Evolutionary conservation across 2,329 filamentous ascomycete species (phyloP).

Genomic region (Botrytis porri): DNA sequence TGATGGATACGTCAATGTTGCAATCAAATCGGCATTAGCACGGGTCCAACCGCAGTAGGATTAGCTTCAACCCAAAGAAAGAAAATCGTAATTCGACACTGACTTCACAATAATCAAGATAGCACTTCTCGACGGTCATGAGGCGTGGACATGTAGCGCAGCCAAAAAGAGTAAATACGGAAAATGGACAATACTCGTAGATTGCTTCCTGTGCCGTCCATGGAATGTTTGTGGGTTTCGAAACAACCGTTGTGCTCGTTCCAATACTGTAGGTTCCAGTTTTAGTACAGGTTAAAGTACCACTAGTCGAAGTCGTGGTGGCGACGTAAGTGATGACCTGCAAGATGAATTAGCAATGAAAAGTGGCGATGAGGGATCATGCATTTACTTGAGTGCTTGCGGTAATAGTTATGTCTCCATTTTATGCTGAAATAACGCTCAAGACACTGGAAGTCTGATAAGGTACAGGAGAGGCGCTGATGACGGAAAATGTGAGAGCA

Average conservation of each 20-base stretch:
- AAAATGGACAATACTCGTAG: not conserved
- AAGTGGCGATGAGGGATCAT: too few relatives aligned
- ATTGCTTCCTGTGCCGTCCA: not conserved
- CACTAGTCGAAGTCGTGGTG: not conserved
- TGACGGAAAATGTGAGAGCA: not conserved
- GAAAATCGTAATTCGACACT: not conserved
- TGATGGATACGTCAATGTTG: not conserved
- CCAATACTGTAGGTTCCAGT: not conserved
- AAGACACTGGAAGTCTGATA: not conserved
- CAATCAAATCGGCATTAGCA: not conserved
- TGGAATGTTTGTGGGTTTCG: not conserved
- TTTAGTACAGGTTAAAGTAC: not conserved
- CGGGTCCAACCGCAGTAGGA: not conserved
- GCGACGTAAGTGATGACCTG: not conserved
- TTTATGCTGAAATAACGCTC: not conserved
- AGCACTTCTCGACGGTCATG: not conserved
- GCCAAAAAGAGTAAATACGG: not conserved
- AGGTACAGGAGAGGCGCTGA: not conserved
- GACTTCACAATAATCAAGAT: not conserved
- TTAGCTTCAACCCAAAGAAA: not conserved
- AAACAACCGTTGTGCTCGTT: not conserved
- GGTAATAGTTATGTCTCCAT: not conserved
- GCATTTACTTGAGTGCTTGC: not conserved
- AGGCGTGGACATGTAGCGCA: not conserved
- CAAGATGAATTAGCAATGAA: not conserved